Base-by-base conservation (phyloP, 306 rosid genomes). In the Gillenia trifoliata region DNA sequence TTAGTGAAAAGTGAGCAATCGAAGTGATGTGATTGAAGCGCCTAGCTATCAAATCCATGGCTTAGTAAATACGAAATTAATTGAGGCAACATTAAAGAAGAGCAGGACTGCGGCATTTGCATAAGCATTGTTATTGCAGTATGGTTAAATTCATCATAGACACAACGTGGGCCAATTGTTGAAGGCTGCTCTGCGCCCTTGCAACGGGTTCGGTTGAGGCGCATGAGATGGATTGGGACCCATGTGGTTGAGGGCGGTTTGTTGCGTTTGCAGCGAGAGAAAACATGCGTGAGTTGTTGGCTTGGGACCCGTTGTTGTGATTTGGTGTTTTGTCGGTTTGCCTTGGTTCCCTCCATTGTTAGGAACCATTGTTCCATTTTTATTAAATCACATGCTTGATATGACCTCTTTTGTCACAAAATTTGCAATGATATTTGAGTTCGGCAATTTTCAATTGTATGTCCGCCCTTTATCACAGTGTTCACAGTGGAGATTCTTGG, bases 371-470 rank as follows among this genome's bases (percentile, higher is more conserved):
- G n/a, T n/a, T n/a, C n/a, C n/a, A n/a, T n/a, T n/a, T n/a, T n/a
- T 6, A 26, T 71, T 66, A 25, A 6, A 55, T 82, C 2, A 80
- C 80, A 29, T 75, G 70, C 71, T 78, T 70, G 19, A 72, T 79
- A 57, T 52, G 82, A 0, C 82, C 74, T 65, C 40, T 78, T 26
- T 40, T 72, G 30, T 71, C 82, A 72, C 68, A 66, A 41, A 3
- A 23, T 22, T 36, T 72, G 50, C 78, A 72, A 56, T 78, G 47
- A 50, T 50, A 78, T 19, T 75, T 78, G 56, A 25, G 83, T 78
- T 8, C 57, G 26, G 59, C 67, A 83, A 30, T 75, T 43, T 4
- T 69, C 80, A 68, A 83, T 78, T 63, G 68, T 70, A 34, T 83
- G 86, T 2, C 78, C 68, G 0, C 16, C 78, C 66, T n/a, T 38